Conservation (phyloP, 345 rosid genomes). For the Toxicodendron radicans region DNA sequence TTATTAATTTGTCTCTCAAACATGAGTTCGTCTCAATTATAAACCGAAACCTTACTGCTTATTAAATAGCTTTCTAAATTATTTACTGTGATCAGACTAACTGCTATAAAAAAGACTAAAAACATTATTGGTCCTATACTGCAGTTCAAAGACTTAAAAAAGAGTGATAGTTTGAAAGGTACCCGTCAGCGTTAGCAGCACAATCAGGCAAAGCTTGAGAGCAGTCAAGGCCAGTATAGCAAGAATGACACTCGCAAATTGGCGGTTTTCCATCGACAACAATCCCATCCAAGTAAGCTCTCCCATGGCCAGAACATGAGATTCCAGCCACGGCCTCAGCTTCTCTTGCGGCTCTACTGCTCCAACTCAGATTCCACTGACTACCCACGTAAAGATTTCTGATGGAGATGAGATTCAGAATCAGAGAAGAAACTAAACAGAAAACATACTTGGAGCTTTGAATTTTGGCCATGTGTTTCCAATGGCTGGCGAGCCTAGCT, state of each 20-base stretch:
- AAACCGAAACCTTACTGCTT: too few species aligned
- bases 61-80: too few species aligned
- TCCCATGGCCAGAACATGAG: conserved; percentile 71
- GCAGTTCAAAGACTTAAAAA: too few species aligned
- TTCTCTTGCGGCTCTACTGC: conserved; percentile 49
- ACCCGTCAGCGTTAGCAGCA: conserved; percentile 49
- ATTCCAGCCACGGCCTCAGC: conserved; percentile 62
- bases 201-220: conserved; percentile 46
- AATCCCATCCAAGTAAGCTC: conserved; percentile 65
- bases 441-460: conserved; percentile 8
- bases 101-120: too few species aligned
- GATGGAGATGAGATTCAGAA: conserved; percentile 35
- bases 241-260: conserved; percentile 64
- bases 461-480: conserved; percentile 6
- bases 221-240: conserved; percentile 59
- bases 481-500: not conserved
- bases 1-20: too few species aligned
- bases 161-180: not conserved
- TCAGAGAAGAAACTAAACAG: conserved; percentile 30
- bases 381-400: conserved; percentile 19
- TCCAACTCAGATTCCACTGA: conserved; percentile 52
- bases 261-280: conserved; percentile 31
- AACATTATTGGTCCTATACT: too few species aligned
- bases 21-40: too few species aligned
- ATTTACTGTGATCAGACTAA: too few species aligned